Evolutionary conservation across 2,329 filamentous ascomycete species (phyloP), one percentile per base, ranked within the genome.

Genomic region (Trichoderma harzianum): DNA sequence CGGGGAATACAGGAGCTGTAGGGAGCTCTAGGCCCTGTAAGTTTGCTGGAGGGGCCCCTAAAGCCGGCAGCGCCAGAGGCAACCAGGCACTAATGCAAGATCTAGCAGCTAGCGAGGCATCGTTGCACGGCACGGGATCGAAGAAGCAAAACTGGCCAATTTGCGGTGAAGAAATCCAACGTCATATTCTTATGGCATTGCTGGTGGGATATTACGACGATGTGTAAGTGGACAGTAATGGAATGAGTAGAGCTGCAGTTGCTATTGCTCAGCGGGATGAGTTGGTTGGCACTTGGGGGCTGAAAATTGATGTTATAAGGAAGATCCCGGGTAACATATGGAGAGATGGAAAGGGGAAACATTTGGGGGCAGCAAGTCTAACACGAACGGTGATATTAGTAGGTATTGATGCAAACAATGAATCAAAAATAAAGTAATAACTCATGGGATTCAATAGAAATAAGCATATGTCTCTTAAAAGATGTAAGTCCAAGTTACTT

Each of bases 31-130:
- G 16, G 24, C 53, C 65, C 39, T 51, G 39, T 43, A 21, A 26
- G 32, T 32, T 28, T 34, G 32, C 30, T 26, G 34, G 30, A 67
- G 64, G 32, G 21, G 21, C 51, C 64, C 51, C 21, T 39, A 34
- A 43, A 26, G 39, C 16, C 12, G 26, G 39, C 62, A 53, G n/a
- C 47, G 3, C 47, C 34, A 53, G 61, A 53, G 43, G 62, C 28
- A 53, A n/a, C 28, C 39, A 47, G 61, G 61, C 62, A 60, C 65
- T 68, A 68, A 58, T 68, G 65, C 55, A 69, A 60, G 55, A 66
- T 55, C 63, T 39, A 26, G 30, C 12, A 18, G 30, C 30, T 62
- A 62, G 32, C 32, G 34, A 62, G 61, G 28, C 34, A 47, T 58
- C 53, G 16, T 30, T 64, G 8, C 39, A 21, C 10, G 55, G 26